Base-by-base conservation (phyloP, 2,329 filamentous ascomycete genomes). In the Arthrobotrys megalospora region DNA sequence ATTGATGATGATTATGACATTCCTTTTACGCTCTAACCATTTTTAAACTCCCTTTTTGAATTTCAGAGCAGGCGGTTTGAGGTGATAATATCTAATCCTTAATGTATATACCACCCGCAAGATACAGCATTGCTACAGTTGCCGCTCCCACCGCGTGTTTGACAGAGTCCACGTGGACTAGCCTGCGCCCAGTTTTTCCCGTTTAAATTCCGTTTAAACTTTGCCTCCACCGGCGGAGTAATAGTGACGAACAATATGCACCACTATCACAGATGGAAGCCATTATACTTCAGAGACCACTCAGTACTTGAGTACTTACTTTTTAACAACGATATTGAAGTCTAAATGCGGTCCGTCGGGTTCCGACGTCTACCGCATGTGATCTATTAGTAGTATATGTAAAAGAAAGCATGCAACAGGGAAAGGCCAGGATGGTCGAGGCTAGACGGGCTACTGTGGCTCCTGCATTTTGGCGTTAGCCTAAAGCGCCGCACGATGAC, bases 401-500 rank as follows among this genome's bases (percentile, higher is more conserved):
- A 63, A 63, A 63, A 63, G 58, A 43, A 63, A 64, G 43, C 38
- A 63, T 63, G 38, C 19, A 63, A 32, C 55, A 43, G 55, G 36
- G 36, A 41, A 24, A 14, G 21, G 38, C 55, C 16, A 32, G 19
- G 14, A 11, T 12, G 43, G 41, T 28, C 24, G 24, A 28, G 24
- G 24, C 24, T 28, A 28, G 24, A 28, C 24, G 24, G 24, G 24
- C 24, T 28, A 28, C 24, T 28, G 24, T 48, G 19, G 60, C 60
- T 64, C 60, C 41, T 47, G 60, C 60, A 36, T 64, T 48, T 48
- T 41, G 24, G 41, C 38, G 41, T 48, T 32, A 34, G 38, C 19
- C 41, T 16, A 19, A 32, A 41, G 47, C 45, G 58, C 65, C 72
- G 72, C 72, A 70, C 65, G 38, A 70, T 70, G 72, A 65, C 72